These are phyloP conservation scores for Tolypocladium tropicale DNA, from an alignment of 2,329 filamentous ascomycete species.

Conservation along the genomic window DNA sequence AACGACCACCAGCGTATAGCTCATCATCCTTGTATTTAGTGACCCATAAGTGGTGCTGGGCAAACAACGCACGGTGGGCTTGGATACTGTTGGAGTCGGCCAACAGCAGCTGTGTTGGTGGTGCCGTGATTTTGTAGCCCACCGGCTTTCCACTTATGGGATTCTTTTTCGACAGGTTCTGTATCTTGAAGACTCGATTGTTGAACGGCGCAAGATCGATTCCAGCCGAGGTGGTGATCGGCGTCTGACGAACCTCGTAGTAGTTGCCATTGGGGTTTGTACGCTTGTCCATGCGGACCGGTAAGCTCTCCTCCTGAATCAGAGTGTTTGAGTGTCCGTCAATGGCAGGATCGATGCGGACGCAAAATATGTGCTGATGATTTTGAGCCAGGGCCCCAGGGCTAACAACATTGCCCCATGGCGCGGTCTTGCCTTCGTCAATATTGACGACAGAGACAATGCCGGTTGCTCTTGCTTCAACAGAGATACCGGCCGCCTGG, in stretches of 20 bases:
- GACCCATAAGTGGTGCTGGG: constrained; percentile 34
- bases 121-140: constrained; percentile 35
- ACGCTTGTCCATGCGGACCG: constrained; percentile 29
- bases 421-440: constrained; percentile 42
- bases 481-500: constrained; percentile 33
- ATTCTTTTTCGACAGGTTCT: constrained; percentile 33
- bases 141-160: constrained; percentile 32
- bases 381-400: constrained; percentile 52
- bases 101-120: constrained; percentile 27
- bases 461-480: constrained; percentile 26
- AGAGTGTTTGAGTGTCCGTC: constrained; percentile 50
- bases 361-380: constrained; percentile 56
- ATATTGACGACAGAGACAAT: constrained; percentile 35
- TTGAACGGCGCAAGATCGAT: constrained; percentile 38
- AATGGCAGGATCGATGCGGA: constrained; percentile 52
- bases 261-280: constrained; percentile 40
- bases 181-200: constrained; percentile 40
- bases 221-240: constrained; percentile 31
- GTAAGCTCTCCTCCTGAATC: constrained; percentile 26
- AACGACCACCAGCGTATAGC: constrained; percentile 31
- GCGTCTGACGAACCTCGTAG: constrained; percentile 31
- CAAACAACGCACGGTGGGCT: constrained; percentile 29
- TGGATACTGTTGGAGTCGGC: constrained; percentile 30
- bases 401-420: constrained; percentile 49
- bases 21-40: constrained; percentile 35